Conservation (phyloP, 345 rosid genomes). For the Salix purpurea region DNA sequence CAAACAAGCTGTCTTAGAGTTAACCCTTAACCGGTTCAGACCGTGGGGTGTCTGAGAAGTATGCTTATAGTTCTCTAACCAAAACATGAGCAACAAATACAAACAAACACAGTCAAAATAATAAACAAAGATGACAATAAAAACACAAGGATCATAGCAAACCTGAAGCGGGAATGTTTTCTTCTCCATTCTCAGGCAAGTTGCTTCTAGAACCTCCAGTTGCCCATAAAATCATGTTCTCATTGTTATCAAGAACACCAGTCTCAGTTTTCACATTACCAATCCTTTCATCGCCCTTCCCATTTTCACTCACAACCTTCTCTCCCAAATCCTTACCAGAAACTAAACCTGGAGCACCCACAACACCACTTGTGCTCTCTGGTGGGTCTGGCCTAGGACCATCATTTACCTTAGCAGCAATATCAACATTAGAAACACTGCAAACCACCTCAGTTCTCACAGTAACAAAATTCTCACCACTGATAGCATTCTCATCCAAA, state of each 20-base stretch:
- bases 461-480: no score
- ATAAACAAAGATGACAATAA: neutral
- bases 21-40: no score
- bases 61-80: no score
- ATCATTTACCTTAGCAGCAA: no score
- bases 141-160: neutral
- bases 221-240: neutral
- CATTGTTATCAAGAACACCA: neutral
- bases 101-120: neutral
- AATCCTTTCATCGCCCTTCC: neutral
- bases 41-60: no score
- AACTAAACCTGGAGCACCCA: no score
- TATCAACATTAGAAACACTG: no score
- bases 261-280: neutral
- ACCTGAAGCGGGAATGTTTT: neutral
- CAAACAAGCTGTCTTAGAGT: no score
- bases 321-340: neutral
- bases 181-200: neutral
- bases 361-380: no score
- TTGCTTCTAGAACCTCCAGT: neutral
- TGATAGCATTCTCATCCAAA: no score
- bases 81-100: neutral
- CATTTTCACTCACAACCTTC: neutral
- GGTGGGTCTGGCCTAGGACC: no score
- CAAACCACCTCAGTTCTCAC: no score